A percentile compares a stretch with the other conserved stretches of the same genome.
phyloP scores from a whole-genome alignment of 495 filamentous ascomycete species.

The Annulohypoxylon maeteangense region DNA sequence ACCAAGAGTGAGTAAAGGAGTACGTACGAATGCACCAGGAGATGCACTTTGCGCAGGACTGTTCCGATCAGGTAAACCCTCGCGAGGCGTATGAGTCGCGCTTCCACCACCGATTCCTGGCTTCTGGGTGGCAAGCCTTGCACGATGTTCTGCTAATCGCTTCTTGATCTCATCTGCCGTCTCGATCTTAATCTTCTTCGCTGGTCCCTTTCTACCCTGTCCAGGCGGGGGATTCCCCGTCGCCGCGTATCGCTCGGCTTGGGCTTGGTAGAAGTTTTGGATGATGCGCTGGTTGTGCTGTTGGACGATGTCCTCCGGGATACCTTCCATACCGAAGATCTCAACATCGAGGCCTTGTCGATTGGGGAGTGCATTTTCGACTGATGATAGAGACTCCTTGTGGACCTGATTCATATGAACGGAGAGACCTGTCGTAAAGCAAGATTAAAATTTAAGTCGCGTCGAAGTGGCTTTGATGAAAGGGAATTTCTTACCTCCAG shows the following conservation, averaged over 20 bases:
- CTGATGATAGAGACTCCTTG: slow-evolving; percentile 84
- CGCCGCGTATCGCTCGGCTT: slow-evolving; percentile 80
- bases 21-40: slow-evolving; percentile 65
- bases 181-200: slow-evolving; percentile 86
- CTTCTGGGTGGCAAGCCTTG: slow-evolving; percentile 70
- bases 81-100: slow-evolving; percentile 68
- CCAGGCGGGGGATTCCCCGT: slow-evolving; percentile 86
- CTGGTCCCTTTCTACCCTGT: slow-evolving; percentile 60
- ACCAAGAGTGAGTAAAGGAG: not conserved
- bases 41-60: slow-evolving; percentile 67
- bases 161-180: slow-evolving; percentile 80
- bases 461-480: slow-evolving; percentile 2
- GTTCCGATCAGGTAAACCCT: slow-evolving; percentile 61
- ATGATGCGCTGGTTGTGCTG: slow-evolving; percentile 87
- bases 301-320: slow-evolving; percentile 84
- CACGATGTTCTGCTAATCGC: slow-evolving; percentile 82
- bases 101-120: slow-evolving; percentile 63
- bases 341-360: slow-evolving; percentile 86
- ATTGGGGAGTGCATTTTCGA: slow-evolving; percentile 91
- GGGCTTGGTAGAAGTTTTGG: slow-evolving; percentile 81
- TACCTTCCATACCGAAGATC: slow-evolving; percentile 98
- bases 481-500: slow-evolving; percentile 74
- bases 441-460: slow-evolving; percentile 34
- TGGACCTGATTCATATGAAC: slow-evolving; percentile 99
- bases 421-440: slow-evolving; percentile 73